phyloP scores from a whole-genome alignment of 768 basidiomycete species.

The Termitomyces sp. region DNA sequence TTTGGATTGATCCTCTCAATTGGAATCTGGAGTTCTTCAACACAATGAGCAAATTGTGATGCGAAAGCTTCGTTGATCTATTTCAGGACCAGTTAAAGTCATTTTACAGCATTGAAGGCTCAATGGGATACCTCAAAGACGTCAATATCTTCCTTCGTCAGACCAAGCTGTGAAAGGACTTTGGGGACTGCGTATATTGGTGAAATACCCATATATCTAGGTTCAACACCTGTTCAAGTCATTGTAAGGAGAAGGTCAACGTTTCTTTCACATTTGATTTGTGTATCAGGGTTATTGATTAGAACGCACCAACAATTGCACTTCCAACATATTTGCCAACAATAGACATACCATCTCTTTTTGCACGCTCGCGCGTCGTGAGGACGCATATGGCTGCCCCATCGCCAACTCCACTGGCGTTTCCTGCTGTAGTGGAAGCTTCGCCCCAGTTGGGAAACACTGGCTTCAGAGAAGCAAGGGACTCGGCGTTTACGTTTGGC shows the following conservation, averaged over 20 bases:
- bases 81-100: background rate
- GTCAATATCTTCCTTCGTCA: constrained; percentile 69
- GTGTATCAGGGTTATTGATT: background rate
- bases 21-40: constrained; percentile 71
- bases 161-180: constrained; percentile 51
- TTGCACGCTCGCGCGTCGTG: constrained; percentile 73
- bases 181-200: constrained; percentile 71
- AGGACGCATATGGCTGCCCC: constrained; percentile 84
- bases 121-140: constrained; percentile 60
- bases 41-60: constrained; percentile 89
- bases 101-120: background rate
- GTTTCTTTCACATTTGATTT: background rate
- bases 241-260: no score
- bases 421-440: constrained; percentile 71
- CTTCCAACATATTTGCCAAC: constrained; percentile 80
- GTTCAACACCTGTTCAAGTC: constrained; percentile 54
- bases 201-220: constrained; percentile 72
- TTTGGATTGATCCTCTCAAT: constrained; percentile 83
- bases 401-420: constrained; percentile 87
- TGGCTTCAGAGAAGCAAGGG: constrained; percentile 74
- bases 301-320: constrained; percentile 61
- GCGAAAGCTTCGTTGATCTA: constrained; percentile 92
- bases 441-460: constrained; percentile 81
- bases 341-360: constrained; percentile 71
- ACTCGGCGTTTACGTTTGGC: constrained; percentile 72